Percentiles rank a stretch among this genome's conserved stretches.
These are phyloP conservation scores for Raffaelea ambrosiae DNA, from an alignment of 2,329 filamentous ascomycete genomes.

Conservation along the genomic window DNA sequence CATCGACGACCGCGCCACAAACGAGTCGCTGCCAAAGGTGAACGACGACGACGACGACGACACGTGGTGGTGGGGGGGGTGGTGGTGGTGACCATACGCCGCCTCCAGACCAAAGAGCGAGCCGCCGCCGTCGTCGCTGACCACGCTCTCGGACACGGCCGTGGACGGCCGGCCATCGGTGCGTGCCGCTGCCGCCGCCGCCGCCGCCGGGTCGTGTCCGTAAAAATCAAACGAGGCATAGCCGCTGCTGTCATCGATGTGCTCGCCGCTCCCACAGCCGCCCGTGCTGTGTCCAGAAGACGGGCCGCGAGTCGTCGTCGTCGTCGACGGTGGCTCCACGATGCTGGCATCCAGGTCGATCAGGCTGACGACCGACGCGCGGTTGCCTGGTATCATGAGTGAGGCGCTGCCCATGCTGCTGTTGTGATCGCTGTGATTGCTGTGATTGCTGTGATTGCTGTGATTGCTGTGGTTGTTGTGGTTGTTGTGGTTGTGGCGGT, in stretches of 20 bases:
- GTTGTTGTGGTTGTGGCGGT: too few relatives aligned
- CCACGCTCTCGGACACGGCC: constrained; percentile 43
- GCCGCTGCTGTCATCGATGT: too few relatives aligned
- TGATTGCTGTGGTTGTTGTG: too few relatives aligned
- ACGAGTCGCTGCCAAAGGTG: constrained; percentile 16
- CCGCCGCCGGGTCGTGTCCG: too few relatives aligned
- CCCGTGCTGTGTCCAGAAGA: too few relatives aligned
- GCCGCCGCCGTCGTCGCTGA: constrained; percentile 22
- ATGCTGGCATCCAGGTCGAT: constrained; percentile 25
- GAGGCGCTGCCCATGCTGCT: constrained; percentile 7
- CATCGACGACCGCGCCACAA: too few relatives aligned
- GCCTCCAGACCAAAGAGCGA: constrained; percentile 35
- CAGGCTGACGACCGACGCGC: constrained; percentile 23
- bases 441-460: too few relatives aligned
- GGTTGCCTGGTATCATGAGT: constrained; percentile 12
- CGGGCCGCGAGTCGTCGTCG: constrained; percentile 30
- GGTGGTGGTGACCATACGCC: constrained; percentile 14
- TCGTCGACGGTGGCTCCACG: constrained; percentile 27
- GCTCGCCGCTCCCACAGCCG: too few relatives aligned
- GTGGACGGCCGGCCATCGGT: constrained; percentile 38
- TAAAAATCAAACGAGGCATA: too few relatives aligned
- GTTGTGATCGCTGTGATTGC: too few relatives aligned
- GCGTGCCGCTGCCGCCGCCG: too few relatives aligned
- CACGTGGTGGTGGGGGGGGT: constrained; percentile 52
- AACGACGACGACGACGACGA: constrained; percentile 24